Conservation (phyloP, 495 filamentous ascomycete genomes). For the Pyronema domesticum region DNA sequence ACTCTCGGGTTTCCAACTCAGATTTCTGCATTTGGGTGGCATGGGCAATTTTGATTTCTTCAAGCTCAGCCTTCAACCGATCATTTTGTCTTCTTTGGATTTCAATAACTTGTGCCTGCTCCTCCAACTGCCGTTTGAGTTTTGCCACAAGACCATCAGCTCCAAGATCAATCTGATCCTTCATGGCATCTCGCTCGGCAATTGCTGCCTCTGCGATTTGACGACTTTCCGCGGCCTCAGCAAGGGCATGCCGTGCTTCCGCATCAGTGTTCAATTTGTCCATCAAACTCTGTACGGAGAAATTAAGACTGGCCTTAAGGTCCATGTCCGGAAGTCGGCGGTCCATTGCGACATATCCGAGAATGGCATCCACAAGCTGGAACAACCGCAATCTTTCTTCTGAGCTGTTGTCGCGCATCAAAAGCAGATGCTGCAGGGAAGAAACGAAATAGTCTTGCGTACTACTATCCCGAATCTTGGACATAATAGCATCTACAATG, state of each 20-base stretch:
- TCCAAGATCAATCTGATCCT: constrained; percentile 74
- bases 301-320: constrained; percentile 88
- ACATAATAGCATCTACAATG: constrained; percentile 85
- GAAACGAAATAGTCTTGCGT: constrained; percentile 93
- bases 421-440: constrained; percentile 80
- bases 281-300: constrained; percentile 85
- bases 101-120: constrained; percentile 78
- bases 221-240: constrained; percentile 73
- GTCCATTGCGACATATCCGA: constrained; percentile 98
- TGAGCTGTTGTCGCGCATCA: constrained; percentile 81
- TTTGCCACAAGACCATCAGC: constrained; percentile 88
- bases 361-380: constrained; percentile 92
- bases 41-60: constrained; percentile 67
- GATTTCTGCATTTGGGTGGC: constrained; percentile 87
- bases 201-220: constrained; percentile 90
- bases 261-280: constrained; percentile 93
- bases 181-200: constrained; percentile 93
- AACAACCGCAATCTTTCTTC: constrained; percentile 93
- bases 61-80: constrained; percentile 69
- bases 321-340: constrained; percentile 89
- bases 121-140: constrained; percentile 79
- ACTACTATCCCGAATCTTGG: constrained; percentile 62
- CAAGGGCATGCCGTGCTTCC: constrained; percentile 75
- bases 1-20: constrained; percentile 84
- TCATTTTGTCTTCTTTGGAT: constrained; percentile 73